phyloP scores from a whole-genome alignment of 306 rosid species.

The Begonia masoniana region DNA sequence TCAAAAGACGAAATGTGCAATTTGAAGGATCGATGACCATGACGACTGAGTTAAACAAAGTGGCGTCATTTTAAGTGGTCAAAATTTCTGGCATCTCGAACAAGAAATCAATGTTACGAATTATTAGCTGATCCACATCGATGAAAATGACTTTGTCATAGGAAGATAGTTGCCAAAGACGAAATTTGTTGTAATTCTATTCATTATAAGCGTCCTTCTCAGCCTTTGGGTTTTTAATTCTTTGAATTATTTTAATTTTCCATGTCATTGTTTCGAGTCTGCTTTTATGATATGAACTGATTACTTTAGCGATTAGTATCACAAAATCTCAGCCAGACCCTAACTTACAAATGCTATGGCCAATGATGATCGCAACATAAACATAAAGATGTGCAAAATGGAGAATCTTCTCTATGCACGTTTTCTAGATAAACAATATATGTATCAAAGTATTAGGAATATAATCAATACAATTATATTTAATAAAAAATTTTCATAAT shows the following conservation, averaged over 20 bases:
- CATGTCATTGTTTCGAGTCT: conserved; percentile 95
- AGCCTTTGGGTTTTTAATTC: no score
- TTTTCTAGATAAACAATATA: conserved; percentile 53
- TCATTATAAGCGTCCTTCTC: no score
- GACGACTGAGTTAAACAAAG: conserved; percentile 93
- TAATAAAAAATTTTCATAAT: no score
- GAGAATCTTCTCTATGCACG: conserved; percentile 43
- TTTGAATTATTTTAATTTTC: no score
- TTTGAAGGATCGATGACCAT: conserved; percentile 91
- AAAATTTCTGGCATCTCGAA: conserved; percentile 85
- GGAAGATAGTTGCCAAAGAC: conserved; percentile 88
- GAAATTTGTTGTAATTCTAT: no score
- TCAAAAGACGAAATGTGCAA: conserved; percentile 71
- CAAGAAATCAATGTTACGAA: conserved; percentile 73
- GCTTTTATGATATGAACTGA: conserved; percentile 63
- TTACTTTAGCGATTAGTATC: conserved; percentile 75
- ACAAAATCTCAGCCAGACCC: conserved; percentile 76
- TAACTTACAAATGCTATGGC: no score
- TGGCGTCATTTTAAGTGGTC: conserved; percentile 76
- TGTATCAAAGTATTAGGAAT: conserved; percentile 22
- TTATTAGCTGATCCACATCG: conserved; percentile 75
- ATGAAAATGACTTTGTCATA: conserved; percentile 93
- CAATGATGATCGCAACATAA: conserved; percentile 93
- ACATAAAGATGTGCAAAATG: no score
- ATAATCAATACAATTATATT: not conserved